A percentile compares a stretch with the other conserved stretches of the same genome.
Conservation (phyloP, 306 rosid species). For the Vigna nakashimae region DNA sequence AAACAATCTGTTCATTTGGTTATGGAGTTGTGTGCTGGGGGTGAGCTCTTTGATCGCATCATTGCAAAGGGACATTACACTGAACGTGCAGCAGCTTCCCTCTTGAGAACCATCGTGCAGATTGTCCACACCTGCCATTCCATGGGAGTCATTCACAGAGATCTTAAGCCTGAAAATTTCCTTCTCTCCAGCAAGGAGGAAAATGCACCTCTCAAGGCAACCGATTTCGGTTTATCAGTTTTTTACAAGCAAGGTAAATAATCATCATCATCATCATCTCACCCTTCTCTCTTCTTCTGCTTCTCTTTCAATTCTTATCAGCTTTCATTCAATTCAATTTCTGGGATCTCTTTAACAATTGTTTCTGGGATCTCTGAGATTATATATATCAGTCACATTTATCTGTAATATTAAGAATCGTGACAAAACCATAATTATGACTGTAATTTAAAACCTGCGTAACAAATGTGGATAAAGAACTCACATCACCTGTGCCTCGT, state of each 20-base stretch:
- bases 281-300: constrained; percentile 6
- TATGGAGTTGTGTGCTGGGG: constrained; percentile 96
- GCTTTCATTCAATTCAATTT: neutral
- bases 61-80: constrained; percentile 96
- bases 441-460: neutral
- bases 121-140: constrained; percentile 94
- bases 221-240: constrained; percentile 94
- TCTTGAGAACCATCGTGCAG: constrained; percentile 84
- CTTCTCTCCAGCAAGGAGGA: constrained; percentile 81
- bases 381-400: neutral
- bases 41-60: constrained; percentile 92
- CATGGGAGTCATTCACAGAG: constrained; percentile 97
- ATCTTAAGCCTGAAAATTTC: constrained; percentile 98
- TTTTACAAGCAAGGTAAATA: constrained; percentile 89
- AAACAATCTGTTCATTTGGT: constrained; percentile 90
- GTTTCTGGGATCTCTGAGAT: too few species aligned
- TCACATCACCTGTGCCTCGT: neutral
- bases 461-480: neutral
- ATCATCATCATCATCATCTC: neutral
- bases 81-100: constrained; percentile 87
- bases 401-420: too few species aligned
- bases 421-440: neutral
- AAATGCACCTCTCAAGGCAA: constrained; percentile 89
- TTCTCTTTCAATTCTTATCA: neutral
- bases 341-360: too few species aligned